A percentile compares a stretch with the other conserved stretches of the same genome.
phyloP scores from a whole-genome alignment of 345 rosid genomes.

The Moricandia moricandioides region DNA sequence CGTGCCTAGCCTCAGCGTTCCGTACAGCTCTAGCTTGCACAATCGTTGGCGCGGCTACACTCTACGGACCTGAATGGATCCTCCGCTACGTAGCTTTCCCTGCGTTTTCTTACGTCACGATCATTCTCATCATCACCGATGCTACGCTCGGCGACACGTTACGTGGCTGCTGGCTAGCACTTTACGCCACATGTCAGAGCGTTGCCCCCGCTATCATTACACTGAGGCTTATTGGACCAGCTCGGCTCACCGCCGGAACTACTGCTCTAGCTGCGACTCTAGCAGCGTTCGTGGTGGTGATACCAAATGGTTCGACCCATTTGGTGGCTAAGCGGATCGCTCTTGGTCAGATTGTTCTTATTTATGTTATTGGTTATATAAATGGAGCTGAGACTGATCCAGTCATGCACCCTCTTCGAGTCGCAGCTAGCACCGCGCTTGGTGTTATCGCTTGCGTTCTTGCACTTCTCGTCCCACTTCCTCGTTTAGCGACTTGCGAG shows the following conservation, averaged over 20 bases:
- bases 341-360: slow-evolving; percentile 71
- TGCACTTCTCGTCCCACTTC: slow-evolving; percentile 70
- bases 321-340: slow-evolving; percentile 70
- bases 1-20: slow-evolving; percentile 64
- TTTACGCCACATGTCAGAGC: slow-evolving; percentile 70
- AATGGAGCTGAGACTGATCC: slow-evolving; percentile 53
- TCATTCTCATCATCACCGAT: slow-evolving; percentile 59
- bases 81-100: slow-evolving; percentile 56
- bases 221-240: slow-evolving; percentile 66
- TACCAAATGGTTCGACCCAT: slow-evolving; percentile 56
- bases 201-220: slow-evolving; percentile 63
- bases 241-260: slow-evolving; percentile 48
- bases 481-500: slow-evolving; percentile 72
- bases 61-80: slow-evolving; percentile 61
- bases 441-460: slow-evolving; percentile 72
- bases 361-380: slow-evolving; percentile 58
- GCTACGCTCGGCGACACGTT: slow-evolving; percentile 75
- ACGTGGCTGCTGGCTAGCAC: slow-evolving; percentile 68
- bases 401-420: slow-evolving; percentile 68
- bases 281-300: slow-evolving; percentile 57
- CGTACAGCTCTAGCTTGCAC: slow-evolving; percentile 77
- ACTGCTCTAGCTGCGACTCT: slow-evolving; percentile 59
- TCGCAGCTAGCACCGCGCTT: slow-evolving; percentile 72
- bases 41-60: slow-evolving; percentile 60
- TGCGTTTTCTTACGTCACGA: slow-evolving; percentile 74